Base-by-base conservation (phyloP, 1,284 basidiomycete species). In the Hypsizygus ulmarius region DNA sequence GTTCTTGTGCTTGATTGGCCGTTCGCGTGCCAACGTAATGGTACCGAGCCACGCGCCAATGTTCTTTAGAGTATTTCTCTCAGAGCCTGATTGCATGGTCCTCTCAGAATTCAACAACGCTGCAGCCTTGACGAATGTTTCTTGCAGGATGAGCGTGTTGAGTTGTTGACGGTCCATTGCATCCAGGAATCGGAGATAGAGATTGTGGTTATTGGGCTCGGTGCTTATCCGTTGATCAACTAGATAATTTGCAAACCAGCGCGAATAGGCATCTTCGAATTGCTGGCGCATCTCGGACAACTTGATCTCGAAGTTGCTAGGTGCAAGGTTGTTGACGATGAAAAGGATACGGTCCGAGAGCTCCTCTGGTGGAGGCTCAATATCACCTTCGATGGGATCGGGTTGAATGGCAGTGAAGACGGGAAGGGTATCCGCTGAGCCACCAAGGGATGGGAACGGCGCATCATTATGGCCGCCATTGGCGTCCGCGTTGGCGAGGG, bases 191-290 rank as follows among this genome's bases (percentile, higher is more conserved):
- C 93, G 87, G 55, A 97, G 83, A 67, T 99, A 99, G 27, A 99
- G 82, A 38, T 84, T 81, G 60, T 99, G 97, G 62, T 99, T 97
- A 75, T 99, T 99, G 42, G 93, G 93, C 70, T 99, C 97, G 50
- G 91, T 90, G 69, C 87, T 90, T 67, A 99, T 87, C 40, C 97
- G 92, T 63, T 98, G 92, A 59, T 96, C 90, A 19, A 99, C 93
- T 37, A 99, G 80, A 68, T 99, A 99, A 64, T 95, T 88, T 34
- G 97, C 95, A 64, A 99, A 97, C 97, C 97, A 99, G 49, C 89
- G 80, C 32, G 94, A 83, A 62, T 93, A 84, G 41, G 81, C 74
- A 56, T 92, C 85, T 40, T 88, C 79, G 66, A 95, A 94, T 48
- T 88, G 73, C 43, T 82, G 81, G 51, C 77, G 76, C 82, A 97